These are phyloP conservation scores for Gonapodya sp. DNA, from an alignment of 192 early-diverging fungal genomes.

Conservation along the genomic window DNA sequence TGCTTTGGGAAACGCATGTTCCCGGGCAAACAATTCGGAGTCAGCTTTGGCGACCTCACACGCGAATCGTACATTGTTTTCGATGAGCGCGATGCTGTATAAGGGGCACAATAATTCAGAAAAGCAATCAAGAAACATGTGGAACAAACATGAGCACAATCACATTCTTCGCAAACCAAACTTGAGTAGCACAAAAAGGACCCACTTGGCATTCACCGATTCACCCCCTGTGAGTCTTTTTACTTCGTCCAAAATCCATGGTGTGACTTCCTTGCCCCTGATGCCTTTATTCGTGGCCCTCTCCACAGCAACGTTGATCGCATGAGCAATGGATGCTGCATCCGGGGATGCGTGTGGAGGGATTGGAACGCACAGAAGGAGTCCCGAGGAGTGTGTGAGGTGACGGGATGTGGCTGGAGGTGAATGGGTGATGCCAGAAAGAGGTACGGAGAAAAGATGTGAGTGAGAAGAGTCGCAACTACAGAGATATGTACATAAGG, in stretches of 20 bases:
- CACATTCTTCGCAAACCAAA: too few relatives aligned
- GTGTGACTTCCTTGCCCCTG: slow-evolving; percentile 81
- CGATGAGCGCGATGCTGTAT: not conserved
- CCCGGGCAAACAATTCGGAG: too few relatives aligned
- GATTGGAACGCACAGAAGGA: slow-evolving; percentile 86
- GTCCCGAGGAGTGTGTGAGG: slow-evolving; percentile 62
- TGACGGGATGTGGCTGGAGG: slow-evolving; percentile 12
- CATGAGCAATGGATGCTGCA: slow-evolving; percentile 51
- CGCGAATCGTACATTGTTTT: not conserved
- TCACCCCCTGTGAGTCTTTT: slow-evolving; percentile 72
- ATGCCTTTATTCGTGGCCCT: slow-evolving; percentile 62
- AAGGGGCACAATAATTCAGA: too few relatives aligned
- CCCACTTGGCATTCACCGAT: slow-evolving; percentile 67
- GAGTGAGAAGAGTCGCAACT: not conserved
- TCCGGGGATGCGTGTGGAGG: slow-evolving; percentile 53
- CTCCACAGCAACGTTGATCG: slow-evolving; percentile 57
- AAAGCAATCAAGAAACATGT: too few relatives aligned
- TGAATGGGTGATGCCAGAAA: not conserved
- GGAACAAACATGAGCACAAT: too few relatives aligned
- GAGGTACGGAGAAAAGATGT: not conserved
- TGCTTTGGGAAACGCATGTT: too few relatives aligned
- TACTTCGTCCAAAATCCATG: slow-evolving; percentile 82
- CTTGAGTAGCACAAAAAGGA: too few relatives aligned
- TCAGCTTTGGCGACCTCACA: not conserved
- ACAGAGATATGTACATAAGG: too few relatives aligned